Evolutionary conservation across 331 rosid species (phyloP).

Genomic region (Spiraea crenata): DNA sequence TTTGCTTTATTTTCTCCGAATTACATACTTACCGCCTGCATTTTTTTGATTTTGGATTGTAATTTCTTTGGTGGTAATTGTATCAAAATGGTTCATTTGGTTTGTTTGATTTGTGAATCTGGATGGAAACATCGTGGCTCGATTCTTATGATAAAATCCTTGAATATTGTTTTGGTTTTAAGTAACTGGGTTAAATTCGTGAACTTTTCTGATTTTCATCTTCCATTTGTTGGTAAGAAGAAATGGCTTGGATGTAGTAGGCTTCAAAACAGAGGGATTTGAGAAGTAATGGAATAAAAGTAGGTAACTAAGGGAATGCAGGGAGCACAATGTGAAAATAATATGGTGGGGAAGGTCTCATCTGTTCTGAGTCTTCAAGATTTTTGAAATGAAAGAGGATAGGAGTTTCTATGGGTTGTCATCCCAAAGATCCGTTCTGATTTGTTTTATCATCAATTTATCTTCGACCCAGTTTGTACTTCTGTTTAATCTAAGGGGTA

Average conservation of each 20-base stretch:
- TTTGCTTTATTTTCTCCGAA: not conserved
- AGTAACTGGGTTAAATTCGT: not conserved
- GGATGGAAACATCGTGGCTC: slow-evolving; percentile 5
- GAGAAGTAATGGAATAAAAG: not conserved
- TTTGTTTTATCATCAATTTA: not conserved
- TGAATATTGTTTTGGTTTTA: not conserved
- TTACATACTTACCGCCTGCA: not conserved
- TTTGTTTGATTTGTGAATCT: slow-evolving; percentile 1
- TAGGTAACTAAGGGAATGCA: not conserved
- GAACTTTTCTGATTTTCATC: not conserved
- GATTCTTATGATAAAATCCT: not conserved
- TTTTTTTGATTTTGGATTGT: not conserved
- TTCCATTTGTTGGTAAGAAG: not conserved
- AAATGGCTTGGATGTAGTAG: not conserved
- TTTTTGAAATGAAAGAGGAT: not conserved
- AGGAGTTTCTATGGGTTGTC: not conserved
- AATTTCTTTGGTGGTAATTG: not conserved
- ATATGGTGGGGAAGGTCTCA: not conserved
- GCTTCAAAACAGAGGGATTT: not conserved
- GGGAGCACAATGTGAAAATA: not conserved
- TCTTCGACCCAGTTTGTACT: not conserved
- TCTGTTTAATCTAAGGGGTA: no score
- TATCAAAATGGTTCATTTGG: no score
- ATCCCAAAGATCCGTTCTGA: not conserved
- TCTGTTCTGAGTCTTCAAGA: not conserved